Conservation (phyloP, 768 basidiomycete species). For the Pholiota conissans region DNA sequence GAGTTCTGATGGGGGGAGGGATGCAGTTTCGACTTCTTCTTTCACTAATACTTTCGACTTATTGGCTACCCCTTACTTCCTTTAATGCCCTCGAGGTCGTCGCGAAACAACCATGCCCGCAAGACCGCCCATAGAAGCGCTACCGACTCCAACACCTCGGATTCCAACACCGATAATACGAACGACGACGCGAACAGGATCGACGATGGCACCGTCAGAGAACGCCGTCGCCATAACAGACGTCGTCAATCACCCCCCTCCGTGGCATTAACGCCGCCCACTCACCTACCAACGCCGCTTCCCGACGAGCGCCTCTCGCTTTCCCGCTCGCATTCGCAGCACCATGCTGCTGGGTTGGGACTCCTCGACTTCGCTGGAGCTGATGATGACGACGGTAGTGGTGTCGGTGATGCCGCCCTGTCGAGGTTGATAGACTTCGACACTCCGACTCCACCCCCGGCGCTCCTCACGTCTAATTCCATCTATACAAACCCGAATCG, state of each 20-base stretch:
- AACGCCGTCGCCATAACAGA: no score
- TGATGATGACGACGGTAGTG: neutral
- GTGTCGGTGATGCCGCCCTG: neutral
- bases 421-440: slow-evolving; percentile 22
- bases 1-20: no score
- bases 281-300: slow-evolving; percentile 27
- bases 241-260: neutral
- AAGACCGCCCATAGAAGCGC: slow-evolving; percentile 7
- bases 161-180: no score
- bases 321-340: neutral
- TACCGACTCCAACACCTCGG: no score
- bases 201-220: no score
- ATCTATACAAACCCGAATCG: neutral
- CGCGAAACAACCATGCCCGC: slow-evolving; percentile 7
- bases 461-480: neutral
- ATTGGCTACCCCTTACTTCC: no score
- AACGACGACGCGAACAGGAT: no score
- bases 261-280: slow-evolving; percentile 19
- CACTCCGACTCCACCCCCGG: slow-evolving; percentile 4
- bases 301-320: slow-evolving; percentile 17
- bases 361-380: slow-evolving; percentile 8
- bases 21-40: no score
- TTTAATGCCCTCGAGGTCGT: slow-evolving; percentile 15
- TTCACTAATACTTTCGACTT: no score
- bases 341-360: neutral